phyloP scores from a whole-genome alignment of 495 filamentous ascomycete genomes.

The Venustampulla echinocandica region DNA sequence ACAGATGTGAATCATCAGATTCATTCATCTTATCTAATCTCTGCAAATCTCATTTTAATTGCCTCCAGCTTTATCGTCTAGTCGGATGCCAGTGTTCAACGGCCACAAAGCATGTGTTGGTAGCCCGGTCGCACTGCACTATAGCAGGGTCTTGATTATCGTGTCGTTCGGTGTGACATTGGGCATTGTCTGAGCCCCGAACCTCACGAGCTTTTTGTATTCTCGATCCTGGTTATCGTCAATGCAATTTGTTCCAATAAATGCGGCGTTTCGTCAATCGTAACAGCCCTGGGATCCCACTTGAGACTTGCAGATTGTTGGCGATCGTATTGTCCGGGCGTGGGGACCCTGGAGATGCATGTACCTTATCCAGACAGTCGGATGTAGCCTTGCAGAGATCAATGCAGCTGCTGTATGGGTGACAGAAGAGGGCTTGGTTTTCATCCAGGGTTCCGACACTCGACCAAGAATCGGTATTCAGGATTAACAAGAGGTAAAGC shows the following conservation, averaged over 20 bases:
- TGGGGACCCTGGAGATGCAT: conserved; percentile 1
- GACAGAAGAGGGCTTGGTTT: no score
- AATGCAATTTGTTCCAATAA: background rate
- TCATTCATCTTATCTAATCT: no score
- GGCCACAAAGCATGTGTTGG: conserved; percentile 4
- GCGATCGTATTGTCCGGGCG: background rate
- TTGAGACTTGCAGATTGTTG: background rate
- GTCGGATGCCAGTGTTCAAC: conserved; percentile 4
- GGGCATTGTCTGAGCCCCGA: conserved; percentile 2
- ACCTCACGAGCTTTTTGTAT: background rate
- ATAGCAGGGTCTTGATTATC: background rate
- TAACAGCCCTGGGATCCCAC: background rate
- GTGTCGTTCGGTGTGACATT: no score
- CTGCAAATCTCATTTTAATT: no score
- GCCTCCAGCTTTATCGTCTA: no score
- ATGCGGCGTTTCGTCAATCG: conserved; percentile 8
- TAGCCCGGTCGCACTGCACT: background rate
- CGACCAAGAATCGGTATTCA: no score
- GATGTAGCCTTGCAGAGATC: conserved; percentile 3
- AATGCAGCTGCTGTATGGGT: no score
- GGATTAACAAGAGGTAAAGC: no score
- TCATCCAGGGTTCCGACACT: no score
- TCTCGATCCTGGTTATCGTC: background rate
- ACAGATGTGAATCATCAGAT: no score
- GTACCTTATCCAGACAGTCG: background rate